phyloP scores from a whole-genome alignment of 352 stramenopile species.

The Phytopythium montanum region DNA sequence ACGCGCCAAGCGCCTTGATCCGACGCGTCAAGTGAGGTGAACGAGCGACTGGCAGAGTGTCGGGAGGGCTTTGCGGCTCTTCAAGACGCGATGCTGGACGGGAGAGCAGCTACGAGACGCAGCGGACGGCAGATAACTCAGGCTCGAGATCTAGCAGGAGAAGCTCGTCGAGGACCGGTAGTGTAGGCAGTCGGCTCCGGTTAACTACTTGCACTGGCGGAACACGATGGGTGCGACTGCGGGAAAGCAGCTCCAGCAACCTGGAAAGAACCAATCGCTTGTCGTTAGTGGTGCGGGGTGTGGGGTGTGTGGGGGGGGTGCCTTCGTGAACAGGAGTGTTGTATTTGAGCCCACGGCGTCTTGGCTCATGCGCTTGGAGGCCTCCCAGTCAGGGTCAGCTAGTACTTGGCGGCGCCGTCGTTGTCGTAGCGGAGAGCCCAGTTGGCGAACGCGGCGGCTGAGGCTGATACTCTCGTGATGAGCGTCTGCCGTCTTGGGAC shows the following conservation, averaged over 20 bases:
- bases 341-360: neutral
- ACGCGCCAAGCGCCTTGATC: conserved; percentile 3
- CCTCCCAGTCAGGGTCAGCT: neutral
- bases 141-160: neutral
- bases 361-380: neutral
- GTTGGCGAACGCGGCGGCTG: conserved; percentile 22
- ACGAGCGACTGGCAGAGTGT: neutral
- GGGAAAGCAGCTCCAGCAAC: conserved; percentile 5
- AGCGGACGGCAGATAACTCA: neutral
- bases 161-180: neutral
- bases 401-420: conserved; percentile 1
- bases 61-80: neutral
- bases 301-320: no score
- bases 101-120: neutral
- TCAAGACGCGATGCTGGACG: neutral
- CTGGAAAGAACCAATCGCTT: neutral
- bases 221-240: conserved; percentile 1
- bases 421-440: conserved; percentile 35
- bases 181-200: neutral
- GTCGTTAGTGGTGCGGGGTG: neutral
- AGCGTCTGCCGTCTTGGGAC: conserved; percentile 22
- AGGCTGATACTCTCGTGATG: conserved; percentile 23
- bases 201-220: neutral
- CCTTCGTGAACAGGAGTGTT: no score
- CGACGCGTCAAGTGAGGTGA: neutral